Evolutionary conservation across 257 asterid genomes (phyloP), one percentile per base, ranked within the genome.

Genomic region (Solanum clarkiae): DNA sequence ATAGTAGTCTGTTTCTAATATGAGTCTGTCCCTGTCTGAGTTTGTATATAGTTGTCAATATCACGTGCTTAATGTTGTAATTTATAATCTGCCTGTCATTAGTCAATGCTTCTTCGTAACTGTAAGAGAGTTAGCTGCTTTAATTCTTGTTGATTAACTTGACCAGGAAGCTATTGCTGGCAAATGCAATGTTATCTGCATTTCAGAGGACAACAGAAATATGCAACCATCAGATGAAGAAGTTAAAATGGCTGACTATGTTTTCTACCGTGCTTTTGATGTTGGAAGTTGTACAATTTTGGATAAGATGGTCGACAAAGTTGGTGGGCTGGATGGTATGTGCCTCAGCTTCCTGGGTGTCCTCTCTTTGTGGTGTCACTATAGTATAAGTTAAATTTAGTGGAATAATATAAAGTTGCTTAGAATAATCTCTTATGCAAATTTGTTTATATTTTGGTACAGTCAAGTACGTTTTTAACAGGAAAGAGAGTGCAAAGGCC

Each of bases 91-190:
- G 26, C 83, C 51, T 17, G 32, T 77, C 10, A n/a, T 49, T 15
- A 51, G 62, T 47, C 42, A 74, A 24, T 54, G 49, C 57, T 63
- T 51, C 70, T 26, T 17, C 53, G n/a, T 84, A 49, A 70, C 65
- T 13, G 79, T 26, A 85, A 36, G 70, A 47, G 85, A 66, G 81
- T 26, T 69, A 57, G 47, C 85, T 72, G 42, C 82, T 57, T 56
- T 45, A 14, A 68, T 84, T 29, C 75, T 40, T 69, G 47, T 84
- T 54, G 62, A 82, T 82, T 80, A 57, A 69, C 66, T 53, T 79
- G 49, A 88, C 69, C 90, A 96, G 99, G 99, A 96, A 91, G 93
- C 94, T 57, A 89, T 96, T 90, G 95, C 94, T 91, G 98, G 97
- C 54, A 96, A 94, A 88, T 95, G 98, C 95, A 88, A 89, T 87